A percentile compares a stretch with the other conserved stretches of the same genome.
phyloP scores from a whole-genome alignment of 495 filamentous ascomycete genomes.

The Bombardia bombarda region DNA sequence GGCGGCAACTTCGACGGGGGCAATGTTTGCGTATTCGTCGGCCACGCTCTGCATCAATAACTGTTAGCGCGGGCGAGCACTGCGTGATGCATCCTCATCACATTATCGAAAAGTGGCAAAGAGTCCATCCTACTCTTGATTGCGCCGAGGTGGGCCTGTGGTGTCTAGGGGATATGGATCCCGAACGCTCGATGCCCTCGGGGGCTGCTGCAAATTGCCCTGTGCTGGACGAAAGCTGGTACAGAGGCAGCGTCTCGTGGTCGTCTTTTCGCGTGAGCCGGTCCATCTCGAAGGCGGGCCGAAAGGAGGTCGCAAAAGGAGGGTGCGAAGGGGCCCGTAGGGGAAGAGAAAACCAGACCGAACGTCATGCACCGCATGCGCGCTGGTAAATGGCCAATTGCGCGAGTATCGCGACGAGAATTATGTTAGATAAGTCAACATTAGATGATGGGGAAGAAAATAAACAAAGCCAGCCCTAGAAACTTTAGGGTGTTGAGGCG shows the following conservation, averaged over 20 bases:
- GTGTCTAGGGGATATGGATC: slow-evolving; percentile 26
- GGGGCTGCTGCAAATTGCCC: slow-evolving; percentile 14
- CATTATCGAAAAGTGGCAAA: too few species aligned
- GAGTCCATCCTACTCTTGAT: slow-evolving; percentile 30
- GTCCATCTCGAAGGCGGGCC: slow-evolving; percentile 14
- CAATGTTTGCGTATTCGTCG: slow-evolving; percentile 51
- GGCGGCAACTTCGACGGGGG: slow-evolving; percentile 67
- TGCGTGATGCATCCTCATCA: too few species aligned
- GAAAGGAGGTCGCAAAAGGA: slow-evolving; percentile 1
- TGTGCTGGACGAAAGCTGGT: slow-evolving; percentile 9
- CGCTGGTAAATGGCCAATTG: neutral
- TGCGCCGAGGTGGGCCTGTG: slow-evolving; percentile 37
- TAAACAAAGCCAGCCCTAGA: too few species aligned
- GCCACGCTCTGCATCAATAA: slow-evolving; percentile 32
- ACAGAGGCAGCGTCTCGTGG: slow-evolving; percentile 31
- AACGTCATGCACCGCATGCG: slow-evolving; percentile 14
- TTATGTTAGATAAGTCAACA: neutral
- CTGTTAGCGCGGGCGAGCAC: slow-evolving; percentile 4
- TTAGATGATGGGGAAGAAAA: neutral
- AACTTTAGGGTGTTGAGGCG: too few species aligned
- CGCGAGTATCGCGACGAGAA: neutral
- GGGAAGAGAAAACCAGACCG: slow-evolving; percentile 11
- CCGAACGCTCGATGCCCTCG: slow-evolving; percentile 19
- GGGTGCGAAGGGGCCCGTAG: slow-evolving; percentile 18
- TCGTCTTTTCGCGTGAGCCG: slow-evolving; percentile 21